Percentiles rank a stretch among this genome's conserved stretches.
phyloP scores from a whole-genome alignment of 2,329 filamentous ascomycete genomes.

The Phaeophleospora eucalypticola region DNA sequence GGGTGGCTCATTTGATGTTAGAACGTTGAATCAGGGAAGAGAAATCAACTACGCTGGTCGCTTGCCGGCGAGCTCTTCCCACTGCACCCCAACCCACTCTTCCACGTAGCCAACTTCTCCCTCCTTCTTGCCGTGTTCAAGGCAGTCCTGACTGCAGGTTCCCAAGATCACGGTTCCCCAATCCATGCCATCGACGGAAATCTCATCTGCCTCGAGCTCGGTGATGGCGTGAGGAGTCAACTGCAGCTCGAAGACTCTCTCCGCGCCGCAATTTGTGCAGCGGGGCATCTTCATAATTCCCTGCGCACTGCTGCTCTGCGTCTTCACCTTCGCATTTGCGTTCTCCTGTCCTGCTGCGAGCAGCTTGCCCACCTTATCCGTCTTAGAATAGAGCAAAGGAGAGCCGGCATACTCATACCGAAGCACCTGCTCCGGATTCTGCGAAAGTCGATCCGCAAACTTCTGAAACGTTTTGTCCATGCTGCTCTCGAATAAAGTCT shows the following conservation, averaged over 20 bases:
- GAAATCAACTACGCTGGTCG: conserved; percentile 2
- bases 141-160: conserved; percentile 78
- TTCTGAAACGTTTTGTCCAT: conserved; percentile 50
- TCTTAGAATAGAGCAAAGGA: conserved; percentile 71
- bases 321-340: conserved; percentile 17
- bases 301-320: conserved; percentile 4
- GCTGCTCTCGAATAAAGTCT: conserved; percentile 45
- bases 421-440: conserved; percentile 50
- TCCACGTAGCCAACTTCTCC: conserved; percentile 75
- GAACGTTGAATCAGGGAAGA: neutral
- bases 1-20: neutral
- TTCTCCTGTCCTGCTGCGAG: conserved; percentile 43
- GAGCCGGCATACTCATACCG: conserved; percentile 48
- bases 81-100: conserved; percentile 97
- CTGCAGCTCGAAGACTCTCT: conserved; percentile 85
- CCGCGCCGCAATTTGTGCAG: conserved; percentile 70
- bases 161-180: conserved; percentile 91
- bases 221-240: conserved; percentile 85
- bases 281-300: conserved; percentile 57
- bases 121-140: conserved; percentile 51
- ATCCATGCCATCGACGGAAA: conserved; percentile 78
- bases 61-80: conserved; percentile 65
- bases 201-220: conserved; percentile 74
- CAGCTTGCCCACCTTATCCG: conserved; percentile 66
- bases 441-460: conserved; percentile 48